Evolutionary conservation across 768 basidiomycete genomes (phyloP).

Genomic region (Sporobolomyces roseus): DNA sequence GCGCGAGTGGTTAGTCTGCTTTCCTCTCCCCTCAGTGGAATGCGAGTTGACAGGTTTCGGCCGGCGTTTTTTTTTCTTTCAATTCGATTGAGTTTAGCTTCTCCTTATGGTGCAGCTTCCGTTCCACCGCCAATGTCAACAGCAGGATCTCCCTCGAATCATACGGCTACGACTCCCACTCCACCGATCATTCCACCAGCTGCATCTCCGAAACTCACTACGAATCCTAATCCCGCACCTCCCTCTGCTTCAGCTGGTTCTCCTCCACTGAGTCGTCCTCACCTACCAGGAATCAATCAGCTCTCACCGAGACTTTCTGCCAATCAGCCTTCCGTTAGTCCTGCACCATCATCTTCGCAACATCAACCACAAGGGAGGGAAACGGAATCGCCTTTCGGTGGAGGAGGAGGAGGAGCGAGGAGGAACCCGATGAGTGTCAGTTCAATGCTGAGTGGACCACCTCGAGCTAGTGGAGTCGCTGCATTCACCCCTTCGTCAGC

Average conservation of each 20-base stretch:
- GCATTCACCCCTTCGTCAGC: conserved; percentile 5
- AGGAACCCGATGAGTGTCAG: conserved; percentile 40
- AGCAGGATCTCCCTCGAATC: neutral
- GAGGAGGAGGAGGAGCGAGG: neutral
- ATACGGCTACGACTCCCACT: neutral
- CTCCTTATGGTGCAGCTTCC: neutral
- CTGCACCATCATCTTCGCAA: neutral
- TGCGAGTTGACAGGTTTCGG: neutral
- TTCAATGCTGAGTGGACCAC: conserved; percentile 36
- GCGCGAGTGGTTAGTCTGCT: conserved; percentile 1
- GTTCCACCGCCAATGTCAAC: too few species aligned
- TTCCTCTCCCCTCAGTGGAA: neutral
- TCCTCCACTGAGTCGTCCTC: conserved; percentile 5
- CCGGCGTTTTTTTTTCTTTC: too few species aligned
- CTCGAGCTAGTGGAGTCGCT: conserved; percentile 7
- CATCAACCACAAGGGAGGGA: neutral
- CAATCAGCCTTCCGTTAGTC: conserved; percentile 3
- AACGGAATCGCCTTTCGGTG: neutral
- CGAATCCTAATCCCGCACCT: neutral
- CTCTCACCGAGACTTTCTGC: conserved; percentile 4
- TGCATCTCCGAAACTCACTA: neutral
- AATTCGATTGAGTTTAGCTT: neutral
- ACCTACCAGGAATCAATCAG: conserved; percentile 10
- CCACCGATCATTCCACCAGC: conserved; percentile 14
- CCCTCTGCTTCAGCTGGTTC: neutral